Evolutionary conservation across 2,329 filamentous ascomycete species (phyloP).

Genomic region (Orbilia javanica): DNA sequence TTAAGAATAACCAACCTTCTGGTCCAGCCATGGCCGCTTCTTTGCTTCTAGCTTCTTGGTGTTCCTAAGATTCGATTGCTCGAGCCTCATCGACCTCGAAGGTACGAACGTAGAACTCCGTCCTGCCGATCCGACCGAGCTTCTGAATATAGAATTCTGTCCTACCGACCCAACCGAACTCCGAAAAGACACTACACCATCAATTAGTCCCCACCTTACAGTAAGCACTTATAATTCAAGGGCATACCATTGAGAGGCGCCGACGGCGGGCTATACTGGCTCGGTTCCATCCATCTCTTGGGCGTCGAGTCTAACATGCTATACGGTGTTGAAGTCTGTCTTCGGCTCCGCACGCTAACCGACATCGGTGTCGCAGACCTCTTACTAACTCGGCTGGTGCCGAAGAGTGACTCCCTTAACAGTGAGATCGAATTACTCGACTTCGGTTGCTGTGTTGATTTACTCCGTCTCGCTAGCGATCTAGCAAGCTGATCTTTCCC

Average conservation of each 20-base stretch:
- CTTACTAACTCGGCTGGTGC: constrained; percentile 22
- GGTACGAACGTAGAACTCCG: neutral
- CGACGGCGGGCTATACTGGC: constrained; percentile 45
- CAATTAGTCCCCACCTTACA: neutral
- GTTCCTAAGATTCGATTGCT: constrained; percentile 21
- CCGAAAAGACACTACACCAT: constrained; percentile 34
- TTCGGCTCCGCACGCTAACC: constrained; percentile 30
- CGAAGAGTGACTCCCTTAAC: neutral
- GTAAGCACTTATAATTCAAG: neutral
- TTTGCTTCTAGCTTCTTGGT: neutral
- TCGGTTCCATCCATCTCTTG: constrained; percentile 13
- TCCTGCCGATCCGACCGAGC: neutral
- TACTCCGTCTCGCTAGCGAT: constrained; percentile 32
- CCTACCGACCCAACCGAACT: constrained; percentile 3
- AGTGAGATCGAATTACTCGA: neutral
- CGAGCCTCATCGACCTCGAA: constrained; percentile 25
- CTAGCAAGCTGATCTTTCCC: constrained; percentile 23
- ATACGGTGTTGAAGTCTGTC: constrained; percentile 20
- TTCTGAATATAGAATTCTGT: constrained; percentile 1
- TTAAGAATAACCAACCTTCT: constrained; percentile 30
- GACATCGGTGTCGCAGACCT: constrained; percentile 49
- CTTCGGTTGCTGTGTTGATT: constrained; percentile 13
- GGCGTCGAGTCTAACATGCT: constrained; percentile 2
- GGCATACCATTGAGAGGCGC: constrained; percentile 14
- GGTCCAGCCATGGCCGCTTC: constrained; percentile 37